Evolutionary conservation across 805 yeast species (phyloP), one percentile per base, ranked within the genome.

Genomic region (Lachancea fermentati): DNA sequence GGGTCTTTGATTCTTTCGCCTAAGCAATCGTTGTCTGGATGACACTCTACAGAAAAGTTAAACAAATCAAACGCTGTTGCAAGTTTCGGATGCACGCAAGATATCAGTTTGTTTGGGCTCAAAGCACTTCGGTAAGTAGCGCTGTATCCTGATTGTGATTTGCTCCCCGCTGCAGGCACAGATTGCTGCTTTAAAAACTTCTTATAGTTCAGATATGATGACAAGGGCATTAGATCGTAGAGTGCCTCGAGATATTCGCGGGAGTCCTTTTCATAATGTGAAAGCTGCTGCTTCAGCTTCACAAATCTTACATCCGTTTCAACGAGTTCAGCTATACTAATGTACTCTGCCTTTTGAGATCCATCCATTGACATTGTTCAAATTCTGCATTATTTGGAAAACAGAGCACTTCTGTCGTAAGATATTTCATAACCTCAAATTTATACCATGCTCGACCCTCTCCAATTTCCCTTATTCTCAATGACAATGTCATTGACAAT

Each of bases 81-180:
- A 39, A 78, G 56, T 1, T 62, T 51, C 1, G 73, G 71, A 45
- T 73, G 72, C n/a, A 75, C 42, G 32, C 62, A 45, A 11, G 63
- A 59, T 16, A 73, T 60, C 13, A 62, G 51, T 11, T 52, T 49
- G 18, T 60, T 65, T 13, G 62, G 56, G 4, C 65, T 47, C 11
- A 60, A 49, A 9, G 58, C 56, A 49, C 68, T 76, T 41, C 86
- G 62, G 53, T 69, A 81, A 6, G 74, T 55, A 2, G 75, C 69
- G 19, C 83, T 74, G 55, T 58, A 73, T 5, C 79, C 81, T 2
- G 62, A 63, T 36, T 58, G 51, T 18, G 57, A 50, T 13, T 38
- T 29, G 13, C 71, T 46, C 17, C 66, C 65, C 0, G 72, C 67
- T 0, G 74, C 29, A 2, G 52, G 44, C 1, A 55, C 56, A 5